Evolutionary conservation across 768 basidiomycete species (phyloP).

Genomic region (Boletus tomentosulus): DNA sequence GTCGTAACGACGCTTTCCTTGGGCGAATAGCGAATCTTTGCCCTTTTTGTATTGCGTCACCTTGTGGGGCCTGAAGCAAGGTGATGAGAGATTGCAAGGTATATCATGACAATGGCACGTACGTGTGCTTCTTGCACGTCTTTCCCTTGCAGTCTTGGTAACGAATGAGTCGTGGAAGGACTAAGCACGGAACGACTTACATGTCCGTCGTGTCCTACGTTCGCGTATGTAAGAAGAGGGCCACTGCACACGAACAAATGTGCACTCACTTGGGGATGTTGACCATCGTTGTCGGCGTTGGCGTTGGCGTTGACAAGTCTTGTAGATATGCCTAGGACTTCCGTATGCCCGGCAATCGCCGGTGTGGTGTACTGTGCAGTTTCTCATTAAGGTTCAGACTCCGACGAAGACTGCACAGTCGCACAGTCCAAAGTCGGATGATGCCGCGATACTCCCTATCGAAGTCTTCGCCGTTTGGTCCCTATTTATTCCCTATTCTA

Average conservation of each 20-base stretch:
- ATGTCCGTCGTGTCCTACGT: constrained; percentile 88
- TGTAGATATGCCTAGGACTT: constrained; percentile 9
- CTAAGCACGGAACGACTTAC: constrained; percentile 46
- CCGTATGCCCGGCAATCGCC: constrained; percentile 25
- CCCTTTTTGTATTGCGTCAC: constrained; percentile 99
- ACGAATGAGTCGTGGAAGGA: constrained; percentile 3
- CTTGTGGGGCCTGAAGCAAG: constrained; percentile 80
- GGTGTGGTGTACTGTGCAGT: constrained; percentile 21
- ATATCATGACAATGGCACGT: constrained; percentile 31
- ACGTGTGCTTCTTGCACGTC: constrained; percentile 97
- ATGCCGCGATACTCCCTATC: too few relatives aligned
- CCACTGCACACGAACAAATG: neutral
- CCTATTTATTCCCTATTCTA: too few relatives aligned
- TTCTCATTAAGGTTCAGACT: constrained; percentile 16
- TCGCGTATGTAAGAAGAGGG: constrained; percentile 11
- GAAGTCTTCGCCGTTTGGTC: too few relatives aligned
- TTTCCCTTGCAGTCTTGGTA: constrained; percentile 89
- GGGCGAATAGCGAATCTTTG: constrained; percentile 95
- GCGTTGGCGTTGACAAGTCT: constrained; percentile 12
- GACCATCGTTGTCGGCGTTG: constrained; percentile 61
- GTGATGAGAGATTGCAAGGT: neutral
- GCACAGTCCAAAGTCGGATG: too few relatives aligned
- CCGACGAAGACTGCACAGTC: constrained; percentile 11
- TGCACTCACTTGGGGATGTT: constrained; percentile 87
- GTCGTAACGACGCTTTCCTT: constrained; percentile 99